These are phyloP conservation scores for Gracilariopsis chorda DNA, from an alignment of 23 red algal genomes.

Conservation along the genomic window DNA sequence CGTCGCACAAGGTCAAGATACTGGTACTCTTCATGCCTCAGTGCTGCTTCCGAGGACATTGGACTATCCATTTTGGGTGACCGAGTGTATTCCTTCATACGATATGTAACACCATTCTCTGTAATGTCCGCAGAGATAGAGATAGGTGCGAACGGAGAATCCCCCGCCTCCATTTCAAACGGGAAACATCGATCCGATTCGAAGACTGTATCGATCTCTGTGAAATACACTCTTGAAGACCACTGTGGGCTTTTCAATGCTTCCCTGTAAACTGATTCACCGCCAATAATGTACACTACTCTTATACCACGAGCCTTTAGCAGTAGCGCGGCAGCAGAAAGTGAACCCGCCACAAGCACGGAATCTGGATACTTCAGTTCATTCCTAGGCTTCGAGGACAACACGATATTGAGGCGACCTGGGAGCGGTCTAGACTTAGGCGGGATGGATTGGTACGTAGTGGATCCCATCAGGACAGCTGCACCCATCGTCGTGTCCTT, in stretches of 20 bases:
- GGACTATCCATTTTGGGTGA: neutral
- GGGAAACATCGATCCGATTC: constrained; percentile 34
- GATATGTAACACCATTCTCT: constrained; percentile 47
- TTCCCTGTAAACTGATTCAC: constrained; percentile 66
- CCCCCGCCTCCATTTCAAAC: neutral
- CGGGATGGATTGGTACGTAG: constrained; percentile 79
- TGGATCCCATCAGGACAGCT: constrained; percentile 85
- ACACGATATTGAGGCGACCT: constrained; percentile 86
- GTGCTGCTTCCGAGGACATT: neutral
- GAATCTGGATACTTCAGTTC: constrained; percentile 4
- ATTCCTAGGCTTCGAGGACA: constrained; percentile 23
- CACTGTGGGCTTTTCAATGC: constrained; percentile 31
- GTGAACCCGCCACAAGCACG: constrained; percentile 41
- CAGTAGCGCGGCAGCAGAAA: constrained; percentile 65
- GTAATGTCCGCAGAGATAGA: constrained; percentile 45
- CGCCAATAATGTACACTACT: constrained; percentile 79
- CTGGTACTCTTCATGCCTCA: constrained; percentile 75
- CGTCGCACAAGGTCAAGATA: constrained; percentile 86
- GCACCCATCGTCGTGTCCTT: constrained; percentile 36
- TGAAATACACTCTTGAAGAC: constrained; percentile 52
- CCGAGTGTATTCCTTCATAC: constrained; percentile 46
- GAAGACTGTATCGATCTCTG: constrained; percentile 20
- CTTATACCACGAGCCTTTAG: constrained; percentile 10
- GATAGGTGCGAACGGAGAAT: constrained; percentile 25
- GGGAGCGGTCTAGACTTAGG: constrained; percentile 49